phyloP scores from a whole-genome alignment of 2,329 filamentous ascomycete species.

The Fusarium sp. region DNA sequence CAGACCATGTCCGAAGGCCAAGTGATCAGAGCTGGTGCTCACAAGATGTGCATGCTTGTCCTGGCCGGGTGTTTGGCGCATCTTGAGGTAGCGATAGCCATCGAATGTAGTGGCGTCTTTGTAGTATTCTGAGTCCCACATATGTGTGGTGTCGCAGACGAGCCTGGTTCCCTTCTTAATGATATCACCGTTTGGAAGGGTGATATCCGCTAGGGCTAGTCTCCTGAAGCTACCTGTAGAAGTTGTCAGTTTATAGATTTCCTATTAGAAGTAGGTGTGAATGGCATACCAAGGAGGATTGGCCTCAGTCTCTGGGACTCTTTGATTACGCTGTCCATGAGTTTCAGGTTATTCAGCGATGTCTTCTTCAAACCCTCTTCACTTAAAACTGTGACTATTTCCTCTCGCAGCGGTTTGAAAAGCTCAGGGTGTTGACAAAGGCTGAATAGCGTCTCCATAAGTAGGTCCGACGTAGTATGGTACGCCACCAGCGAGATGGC shows the following conservation, averaged over 20 bases:
- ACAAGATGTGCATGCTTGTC: slow-evolving; percentile 57
- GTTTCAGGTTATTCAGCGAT: slow-evolving; percentile 58
- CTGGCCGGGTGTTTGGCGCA: slow-evolving; percentile 53
- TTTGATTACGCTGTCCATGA: slow-evolving; percentile 64
- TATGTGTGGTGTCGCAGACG: not conserved
- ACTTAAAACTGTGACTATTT: slow-evolving; percentile 47
- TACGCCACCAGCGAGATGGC: slow-evolving; percentile 62
- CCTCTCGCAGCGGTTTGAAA: slow-evolving; percentile 57
- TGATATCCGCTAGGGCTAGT: not conserved
- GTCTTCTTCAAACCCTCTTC: slow-evolving; percentile 58
- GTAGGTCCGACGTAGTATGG: slow-evolving; percentile 62
- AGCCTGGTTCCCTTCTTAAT: slow-evolving; percentile 20
- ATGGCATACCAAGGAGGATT: slow-evolving; percentile 51
- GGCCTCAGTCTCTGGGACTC: slow-evolving; percentile 62
- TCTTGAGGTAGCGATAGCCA: slow-evolving; percentile 59
- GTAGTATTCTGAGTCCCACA: not conserved
- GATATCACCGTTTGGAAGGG: slow-evolving; percentile 21
- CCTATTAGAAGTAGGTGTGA: fast-evolving
- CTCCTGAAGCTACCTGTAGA: not conserved
- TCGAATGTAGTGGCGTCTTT: slow-evolving; percentile 53
- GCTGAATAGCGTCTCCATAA: slow-evolving; percentile 34
- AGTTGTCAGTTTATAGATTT: not conserved
- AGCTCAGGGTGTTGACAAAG: slow-evolving; percentile 58
- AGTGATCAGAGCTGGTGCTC: slow-evolving; percentile 60
- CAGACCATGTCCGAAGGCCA: slow-evolving; percentile 67